Evolutionary conservation across 306 rosid genomes (phyloP).

Genomic region (Dryas alaskensis): DNA sequence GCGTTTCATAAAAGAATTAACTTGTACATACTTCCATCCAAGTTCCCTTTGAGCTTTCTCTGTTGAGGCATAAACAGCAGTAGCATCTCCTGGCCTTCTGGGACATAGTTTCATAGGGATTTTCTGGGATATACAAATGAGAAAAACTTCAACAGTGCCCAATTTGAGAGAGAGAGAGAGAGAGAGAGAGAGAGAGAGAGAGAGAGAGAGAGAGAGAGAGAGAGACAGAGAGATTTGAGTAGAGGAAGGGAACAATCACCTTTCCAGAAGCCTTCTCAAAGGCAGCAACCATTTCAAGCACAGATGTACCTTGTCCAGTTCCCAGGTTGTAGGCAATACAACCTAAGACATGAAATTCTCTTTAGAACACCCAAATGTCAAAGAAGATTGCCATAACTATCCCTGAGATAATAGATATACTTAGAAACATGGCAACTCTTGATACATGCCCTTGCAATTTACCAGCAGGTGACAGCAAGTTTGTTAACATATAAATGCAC

Average conservation of each 20-base stretch:
- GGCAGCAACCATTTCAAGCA: constrained; percentile 88
- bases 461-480: background rate
- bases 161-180: background rate
- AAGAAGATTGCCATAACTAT: background rate
- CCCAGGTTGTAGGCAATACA: constrained; percentile 89
- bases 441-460: background rate
- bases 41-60: constrained; percentile 81
- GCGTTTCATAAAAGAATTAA: background rate
- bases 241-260: constrained; percentile 35
- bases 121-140: constrained; percentile 47
- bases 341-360: constrained; percentile 46
- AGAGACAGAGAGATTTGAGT: background rate
- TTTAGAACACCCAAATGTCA: constrained; percentile 18
- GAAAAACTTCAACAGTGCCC: background rate
- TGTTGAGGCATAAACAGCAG: constrained; percentile 87
- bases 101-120: constrained; percentile 72
- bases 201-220: background rate
- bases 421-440: constrained; percentile 9
- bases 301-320: constrained; percentile 88
- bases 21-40: constrained; percentile 75
- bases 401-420: background rate
- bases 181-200: background rate
- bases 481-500: background rate
- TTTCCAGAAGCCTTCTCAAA: constrained; percentile 80
- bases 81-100: constrained; percentile 88